phyloP scores from a whole-genome alignment of 139 green algal species.

The Chlorella sp. region DNA sequence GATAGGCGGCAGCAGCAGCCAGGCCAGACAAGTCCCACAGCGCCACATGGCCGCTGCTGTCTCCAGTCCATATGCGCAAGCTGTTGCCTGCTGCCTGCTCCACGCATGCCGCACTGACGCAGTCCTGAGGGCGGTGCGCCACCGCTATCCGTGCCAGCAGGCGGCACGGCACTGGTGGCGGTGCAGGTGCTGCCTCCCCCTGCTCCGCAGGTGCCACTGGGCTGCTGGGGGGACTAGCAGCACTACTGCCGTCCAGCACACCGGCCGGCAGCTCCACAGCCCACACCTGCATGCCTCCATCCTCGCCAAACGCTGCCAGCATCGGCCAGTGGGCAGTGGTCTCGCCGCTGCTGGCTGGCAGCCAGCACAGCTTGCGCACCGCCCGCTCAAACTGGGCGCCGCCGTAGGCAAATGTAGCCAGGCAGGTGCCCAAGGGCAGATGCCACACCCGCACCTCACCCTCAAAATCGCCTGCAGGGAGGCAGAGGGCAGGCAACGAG shows the following conservation, averaged over 20 bases:
- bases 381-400: conserved; percentile 23
- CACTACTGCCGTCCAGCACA: background rate
- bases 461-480: conserved; percentile 74
- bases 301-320: conserved; percentile 70
- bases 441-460: conserved; percentile 50
- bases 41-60: conserved; percentile 75
- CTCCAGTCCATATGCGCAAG: conserved; percentile 59
- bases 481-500: background rate
- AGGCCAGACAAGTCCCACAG: conserved; percentile 63
- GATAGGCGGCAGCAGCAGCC: background rate
- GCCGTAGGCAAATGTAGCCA: background rate
- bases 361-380: conserved; percentile 24
- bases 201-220: too few species aligned
- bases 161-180: conserved; percentile 18
- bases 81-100: conserved; percentile 7
- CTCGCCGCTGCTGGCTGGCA: background rate
- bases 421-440: conserved; percentile 5
- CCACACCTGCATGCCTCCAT: conserved; percentile 79
- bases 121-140: conserved; percentile 52
- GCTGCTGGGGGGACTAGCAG: background rate
- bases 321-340: conserved; percentile 24
- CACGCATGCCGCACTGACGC: conserved; percentile 47
- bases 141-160: conserved; percentile 64
- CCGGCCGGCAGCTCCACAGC: conserved; percentile 32
- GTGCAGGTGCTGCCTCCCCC: background rate